Evolutionary conservation across 2,329 filamentous ascomycete species (phyloP).

Genomic region (Aspergillus sp.): DNA sequence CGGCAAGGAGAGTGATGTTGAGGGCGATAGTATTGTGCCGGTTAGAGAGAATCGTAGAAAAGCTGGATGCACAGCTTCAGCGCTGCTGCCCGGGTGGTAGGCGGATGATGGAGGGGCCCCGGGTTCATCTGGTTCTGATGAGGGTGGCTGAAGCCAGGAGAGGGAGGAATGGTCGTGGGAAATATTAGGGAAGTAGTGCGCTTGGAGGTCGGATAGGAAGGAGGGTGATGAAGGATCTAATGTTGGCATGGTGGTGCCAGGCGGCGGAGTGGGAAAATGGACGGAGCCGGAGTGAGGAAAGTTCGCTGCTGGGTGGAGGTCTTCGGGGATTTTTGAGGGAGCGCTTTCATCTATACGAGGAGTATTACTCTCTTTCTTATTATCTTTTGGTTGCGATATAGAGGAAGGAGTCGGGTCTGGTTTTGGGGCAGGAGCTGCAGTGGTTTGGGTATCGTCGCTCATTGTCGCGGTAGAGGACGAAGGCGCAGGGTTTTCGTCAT

Average conservation of each 20-base stretch:
- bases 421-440: neutral
- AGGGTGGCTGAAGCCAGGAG: constrained; percentile 83
- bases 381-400: neutral
- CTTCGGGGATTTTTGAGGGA: constrained; percentile 35
- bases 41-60: constrained; percentile 86
- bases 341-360: constrained; percentile 32
- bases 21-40: constrained; percentile 76
- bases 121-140: constrained; percentile 59
- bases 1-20: constrained; percentile 70
- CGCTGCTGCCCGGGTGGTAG: constrained; percentile 75
- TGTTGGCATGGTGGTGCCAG: constrained; percentile 58
- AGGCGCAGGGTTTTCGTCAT: constrained; percentile 50
- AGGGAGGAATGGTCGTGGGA: constrained; percentile 81
- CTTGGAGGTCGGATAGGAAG: constrained; percentile 80
- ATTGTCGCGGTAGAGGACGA: neutral
- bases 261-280: constrained; percentile 47
- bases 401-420: neutral
- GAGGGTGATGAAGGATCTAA: constrained; percentile 80
- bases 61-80: constrained; percentile 63
- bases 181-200: constrained; percentile 90
- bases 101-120: constrained; percentile 63
- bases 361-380: neutral
- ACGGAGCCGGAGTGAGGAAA: constrained; percentile 34
- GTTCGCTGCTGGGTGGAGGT: constrained; percentile 43
- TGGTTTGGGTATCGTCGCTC: neutral